Base-by-base conservation (phyloP, 139 green algal species). In the Chlamydomonas applanata region DNA sequence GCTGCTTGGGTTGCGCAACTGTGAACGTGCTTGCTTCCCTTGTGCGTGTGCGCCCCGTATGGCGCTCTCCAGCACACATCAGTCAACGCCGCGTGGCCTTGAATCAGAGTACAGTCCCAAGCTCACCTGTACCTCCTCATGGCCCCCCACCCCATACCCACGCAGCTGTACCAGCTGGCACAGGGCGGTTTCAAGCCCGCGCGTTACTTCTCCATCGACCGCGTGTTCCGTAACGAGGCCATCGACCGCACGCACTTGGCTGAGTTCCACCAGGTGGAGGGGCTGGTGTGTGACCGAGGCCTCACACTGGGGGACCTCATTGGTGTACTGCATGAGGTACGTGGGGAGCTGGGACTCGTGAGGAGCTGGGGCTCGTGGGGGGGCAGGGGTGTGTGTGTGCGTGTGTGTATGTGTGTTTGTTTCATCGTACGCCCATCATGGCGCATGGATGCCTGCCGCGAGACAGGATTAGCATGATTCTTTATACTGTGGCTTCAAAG, bases 141-240 rank as follows among this genome's bases (percentile, higher is more conserved):
- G 14, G 14, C 46, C 14, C 14, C 17, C 46, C 46, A 56, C 17
- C 14, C 46, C 46, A 56, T 56, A 24, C 46, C 46, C 17, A 25
- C 54, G 44, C 67, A 73, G 67, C 87, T 94, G 49, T 91, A 94
- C 81, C 74, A 84, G 53, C 78, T 94, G 24, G 87, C 87, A 62
- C 85, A 90, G 77, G 81, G 81, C 20, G 74, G 79, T 61, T 85
- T 85, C 73, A 71, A 62, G 60, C 77, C 77, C 66, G 82, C 74
- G 24, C 79, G 79, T 71, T 84, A 84, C 82, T 87, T 84, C 71
- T 82, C 90, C 69, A 95, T 99, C 64, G 96, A 99, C 82, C 85
- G 96, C 54, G 96, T 99, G 65, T 99, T 99, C 90, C 84, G 96
- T 14, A 99, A 99, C 78, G 96, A 99, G 84, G 90, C 90, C n/a